Base-by-base conservation (phyloP, 2,329 filamentous ascomycete species). In the Pestalotiopsis sp. region DNA sequence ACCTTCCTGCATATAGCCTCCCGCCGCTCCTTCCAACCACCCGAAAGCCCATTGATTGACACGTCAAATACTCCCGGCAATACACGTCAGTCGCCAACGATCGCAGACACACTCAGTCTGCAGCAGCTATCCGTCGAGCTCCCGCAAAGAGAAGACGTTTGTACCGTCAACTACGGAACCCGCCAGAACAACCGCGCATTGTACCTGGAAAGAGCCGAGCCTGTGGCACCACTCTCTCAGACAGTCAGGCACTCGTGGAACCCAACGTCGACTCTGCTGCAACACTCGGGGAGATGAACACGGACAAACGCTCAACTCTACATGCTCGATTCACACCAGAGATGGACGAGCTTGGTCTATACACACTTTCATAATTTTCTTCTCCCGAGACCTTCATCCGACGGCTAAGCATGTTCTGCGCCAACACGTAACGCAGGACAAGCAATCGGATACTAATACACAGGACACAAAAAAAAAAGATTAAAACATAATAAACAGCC, bases 341-440 rank as follows among this genome's bases (percentile, higher is more conserved):
- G 49, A 77, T 78, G 76, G 75, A 72, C 68, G 69, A 71, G 57
- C 75, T 70, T 65, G 73, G 71, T 67, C 76, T 70, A 74, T 63
- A 40, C 61, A 66, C 27, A 12, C 40, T 31, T n/a, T 57, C 63
- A 57, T 57, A 56, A 57, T 57, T 31, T 58, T 20, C 63, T 66
- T 56, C 40, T 58, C 63, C 25, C 14, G 25, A 40, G 58, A 41
- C 56, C n/a, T 20, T 40, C 59, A 62, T 49, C 60, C 70, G 45
- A 31, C 38, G 70, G 68, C 20, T n/a, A 60, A 41, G 58, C 27
- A 67, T 67, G 66, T 63, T 58, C 56, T 20, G n/a, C 6, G 25
- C 59, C 52, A 45, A 61, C 12, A 31, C 12, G n/a, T 49, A 60
- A 49, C 36, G 61, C 31, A 60, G 25, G 40, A 52, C 31, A 60